Evolutionary conservation across 176 grass and related monocot genomes (phyloP), one percentile per base, ranked within the genome.

Genomic region (Luzula sylvatica): DNA sequence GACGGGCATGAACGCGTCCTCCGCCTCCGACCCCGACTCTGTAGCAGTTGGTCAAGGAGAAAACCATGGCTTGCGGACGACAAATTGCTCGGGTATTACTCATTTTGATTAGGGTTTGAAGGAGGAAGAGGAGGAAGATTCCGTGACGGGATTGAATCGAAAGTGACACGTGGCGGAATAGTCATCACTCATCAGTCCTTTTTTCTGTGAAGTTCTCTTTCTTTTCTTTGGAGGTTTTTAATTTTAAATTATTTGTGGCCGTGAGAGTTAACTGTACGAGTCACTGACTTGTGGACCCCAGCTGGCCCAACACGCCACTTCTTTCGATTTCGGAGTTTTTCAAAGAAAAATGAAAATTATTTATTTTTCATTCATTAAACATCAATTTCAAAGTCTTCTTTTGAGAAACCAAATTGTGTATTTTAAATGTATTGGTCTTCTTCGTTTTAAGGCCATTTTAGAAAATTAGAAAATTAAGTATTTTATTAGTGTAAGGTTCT

Each of bases 81-180:
- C 80, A 79, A 23, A 77, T 62, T 53, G 67, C 53, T 64, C 81
- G 76, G 43, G 89, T 63, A 70, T 54, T 76, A 44, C 74, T 86
- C 90, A 96, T 89, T 61, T 66, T 39, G 42, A 35, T 61, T 48
- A 61, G 51, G 11, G 43, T 16, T 20, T 17, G 25, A 17, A 50
- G 65, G 26, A 67, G 9, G 30, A 32, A 32, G 3, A 32, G 42
- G 58, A 23, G 15, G 46, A 55, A 75, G 44, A 46, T 49, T 70
- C 69, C 26, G 61, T 46, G 68, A 53, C 69, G 85, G 69, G 66
- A 72, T 76, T 50, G 52, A 82, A 65, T 42, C 75, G 77, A 77
- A 50, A 54, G 35, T 18, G 77, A 87, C 82, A 82, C 72, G 24
- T 65, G 58, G 70, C 58, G 48, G 17, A 11, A 6, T n/a, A n/a